phyloP scores from a whole-genome alignment of 805 yeast species.

The Ogataea nonfermentans region DNA sequence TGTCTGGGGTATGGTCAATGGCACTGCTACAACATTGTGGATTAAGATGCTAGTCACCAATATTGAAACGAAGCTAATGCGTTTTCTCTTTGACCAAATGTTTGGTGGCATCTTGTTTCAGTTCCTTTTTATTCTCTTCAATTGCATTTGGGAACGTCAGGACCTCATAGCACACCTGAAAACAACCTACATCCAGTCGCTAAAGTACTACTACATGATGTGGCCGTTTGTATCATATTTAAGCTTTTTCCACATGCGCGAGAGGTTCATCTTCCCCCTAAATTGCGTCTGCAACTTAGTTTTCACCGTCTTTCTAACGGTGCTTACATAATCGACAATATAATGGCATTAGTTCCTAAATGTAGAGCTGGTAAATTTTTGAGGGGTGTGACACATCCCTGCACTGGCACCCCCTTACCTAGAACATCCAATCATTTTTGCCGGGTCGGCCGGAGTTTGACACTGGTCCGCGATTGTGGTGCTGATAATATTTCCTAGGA shows the following conservation, averaged over 20 bases:
- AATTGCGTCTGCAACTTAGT: constrained; percentile 55
- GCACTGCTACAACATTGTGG: constrained; percentile 53
- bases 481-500: neutral
- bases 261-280: constrained; percentile 52
- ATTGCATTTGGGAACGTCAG: constrained; percentile 54
- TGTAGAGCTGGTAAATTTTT: neutral
- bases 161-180: constrained; percentile 34
- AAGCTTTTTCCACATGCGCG: constrained; percentile 49
- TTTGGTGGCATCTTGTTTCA: constrained; percentile 58
- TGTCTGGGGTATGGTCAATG: constrained; percentile 62
- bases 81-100: constrained; percentile 52
- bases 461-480: neutral
- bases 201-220: constrained; percentile 51
- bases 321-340: constrained; percentile 23
- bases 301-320: constrained; percentile 54
- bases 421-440: constrained; percentile 8
- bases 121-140: constrained; percentile 45
- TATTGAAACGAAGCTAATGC: constrained; percentile 35
- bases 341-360: neutral
- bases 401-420: neutral
- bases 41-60: constrained; percentile 43
- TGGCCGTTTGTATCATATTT: constrained; percentile 60
- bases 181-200: constrained; percentile 43
- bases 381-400: constrained; percentile 8
- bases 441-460: constrained; percentile 13